Percentiles rank a stretch among this genome's conserved stretches.
These are phyloP conservation scores for Fusarium hostae DNA, from an alignment of 2,329 filamentous ascomycete genomes.

Conservation along the genomic window DNA sequence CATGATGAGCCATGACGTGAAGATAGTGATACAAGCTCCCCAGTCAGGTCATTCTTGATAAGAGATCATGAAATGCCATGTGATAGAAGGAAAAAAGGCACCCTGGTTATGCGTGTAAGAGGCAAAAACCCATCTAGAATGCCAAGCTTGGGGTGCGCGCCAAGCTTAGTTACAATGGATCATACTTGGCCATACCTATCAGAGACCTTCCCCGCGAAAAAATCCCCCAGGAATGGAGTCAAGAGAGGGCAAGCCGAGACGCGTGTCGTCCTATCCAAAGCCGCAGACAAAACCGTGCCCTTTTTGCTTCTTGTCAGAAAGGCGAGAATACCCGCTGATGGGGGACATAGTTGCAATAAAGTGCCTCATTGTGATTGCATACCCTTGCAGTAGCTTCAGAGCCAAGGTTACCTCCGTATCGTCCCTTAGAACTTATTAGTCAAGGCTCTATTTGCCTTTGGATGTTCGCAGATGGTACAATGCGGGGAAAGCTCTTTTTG, in stretches of 20 bases:
- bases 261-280: constrained; percentile 22
- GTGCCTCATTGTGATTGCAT: constrained; percentile 26
- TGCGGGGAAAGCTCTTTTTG: constrained; percentile 36
- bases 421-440: constrained; percentile 28
- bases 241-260: constrained; percentile 19
- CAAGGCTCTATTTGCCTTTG: constrained; percentile 6
- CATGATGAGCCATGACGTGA: constrained; percentile 38
- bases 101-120: constrained; percentile 3
- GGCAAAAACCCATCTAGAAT: constrained; percentile 19
- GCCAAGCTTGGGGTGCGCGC: constrained; percentile 16
- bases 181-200: background rate
- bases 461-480: constrained; percentile 24
- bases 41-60: constrained; percentile 9
- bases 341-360: constrained; percentile 1
- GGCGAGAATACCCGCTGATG: constrained; percentile 2
- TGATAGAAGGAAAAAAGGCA: constrained; percentile 6
- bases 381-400: constrained; percentile 33
- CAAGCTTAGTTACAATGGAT: background rate
- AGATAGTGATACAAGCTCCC: background rate
- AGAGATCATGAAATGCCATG: constrained; percentile 11
- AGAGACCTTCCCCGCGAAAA: constrained; percentile 22
- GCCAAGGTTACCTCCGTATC: constrained; percentile 28
- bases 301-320: constrained; percentile 2
- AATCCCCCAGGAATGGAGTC: constrained; percentile 16
- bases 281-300: background rate